phyloP scores from a whole-genome alignment of 2,329 filamentous ascomycete species.

The Microdochium trichocladiopsis region DNA sequence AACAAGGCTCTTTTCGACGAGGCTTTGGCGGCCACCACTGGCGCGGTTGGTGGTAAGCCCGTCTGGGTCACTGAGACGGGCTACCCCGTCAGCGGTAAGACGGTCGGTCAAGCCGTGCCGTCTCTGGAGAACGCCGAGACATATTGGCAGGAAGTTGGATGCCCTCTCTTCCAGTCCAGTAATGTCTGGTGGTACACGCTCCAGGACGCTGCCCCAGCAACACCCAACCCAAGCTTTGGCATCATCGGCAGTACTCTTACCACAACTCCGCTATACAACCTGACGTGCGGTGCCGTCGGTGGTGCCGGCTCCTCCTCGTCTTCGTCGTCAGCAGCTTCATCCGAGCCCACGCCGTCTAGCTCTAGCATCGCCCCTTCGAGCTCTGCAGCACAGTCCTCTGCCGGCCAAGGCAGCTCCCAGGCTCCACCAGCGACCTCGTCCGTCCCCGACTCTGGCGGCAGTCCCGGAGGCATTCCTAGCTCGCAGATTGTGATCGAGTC shows the following conservation, averaged over 20 bases:
- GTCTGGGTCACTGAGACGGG: slow-evolving; percentile 89
- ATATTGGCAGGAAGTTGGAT: slow-evolving; percentile 79
- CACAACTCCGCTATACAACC: slow-evolving; percentile 53
- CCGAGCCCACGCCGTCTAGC: no score
- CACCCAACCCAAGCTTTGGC: slow-evolving; percentile 64
- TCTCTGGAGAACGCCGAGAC: slow-evolving; percentile 61
- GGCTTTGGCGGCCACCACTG: slow-evolving; percentile 53
- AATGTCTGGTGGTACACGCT: slow-evolving; percentile 76
- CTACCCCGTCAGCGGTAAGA: slow-evolving; percentile 69
- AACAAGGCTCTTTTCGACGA: slow-evolving; percentile 61
- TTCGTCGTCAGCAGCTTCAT: background rate
- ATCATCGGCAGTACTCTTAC: slow-evolving; percentile 50
- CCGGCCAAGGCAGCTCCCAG: background rate
- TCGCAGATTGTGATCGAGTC: slow-evolving; percentile 15
- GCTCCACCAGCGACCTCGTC: background rate
- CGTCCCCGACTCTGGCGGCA: slow-evolving; percentile 12
- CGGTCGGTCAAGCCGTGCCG: slow-evolving; percentile 54
- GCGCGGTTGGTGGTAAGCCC: slow-evolving; percentile 56
- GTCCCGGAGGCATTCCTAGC: slow-evolving; percentile 13
- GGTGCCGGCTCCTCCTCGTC: background rate
- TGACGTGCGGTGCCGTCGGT: slow-evolving; percentile 38
- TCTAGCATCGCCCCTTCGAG: background rate
- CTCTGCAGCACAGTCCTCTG: background rate
- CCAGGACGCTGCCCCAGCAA: slow-evolving; percentile 54
- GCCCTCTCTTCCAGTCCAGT: slow-evolving; percentile 56